Base-by-base conservation (phyloP, 2,329 filamentous ascomycete species). In the Stemphylium lycopersici region DNA sequence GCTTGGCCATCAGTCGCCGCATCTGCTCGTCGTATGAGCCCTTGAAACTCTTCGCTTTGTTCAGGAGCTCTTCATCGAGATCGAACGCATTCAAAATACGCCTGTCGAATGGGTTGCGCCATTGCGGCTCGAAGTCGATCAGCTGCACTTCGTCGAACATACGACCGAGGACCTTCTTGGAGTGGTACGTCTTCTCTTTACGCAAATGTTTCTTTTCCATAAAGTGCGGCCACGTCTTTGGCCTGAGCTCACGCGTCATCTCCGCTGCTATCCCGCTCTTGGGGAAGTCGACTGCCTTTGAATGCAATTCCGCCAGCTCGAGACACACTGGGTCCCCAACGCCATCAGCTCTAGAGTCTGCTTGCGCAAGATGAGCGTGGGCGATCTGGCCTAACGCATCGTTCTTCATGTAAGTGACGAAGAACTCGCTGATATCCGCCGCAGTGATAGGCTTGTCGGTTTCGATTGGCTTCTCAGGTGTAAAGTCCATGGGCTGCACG, bases 321-420 rank as follows among this genome's bases (percentile, higher is more conserved):
- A 95, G 76, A 65, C 84, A 98, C 53, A 83, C 86, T 0, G 78
- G 63, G 59, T 87, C 81, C 62, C 86, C 87, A 0, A 93, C 87
- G 0, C 92, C 90, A 1, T 80, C 69, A 0, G 75, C 65, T 3
- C 83, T 77, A 7, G 64, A 72, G 68, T 99, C 95, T 0, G 91
- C 88, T 66, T 84, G 85, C 1, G 87, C 93, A 15, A 96, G 78
- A 75, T 99, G 95, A 0, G 91, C 85, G 61, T 85, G 84, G 0
- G 95, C 95, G 68, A 99, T 96, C 3, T 82, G 81, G 1, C 87
- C 86, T 2, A 99, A 82, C 11, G 84, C 84, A 68, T 98, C 90
- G 61, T 96, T 93, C 77, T 96, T 95, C 85, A 98, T 93, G 66
- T 96, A 96, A 3, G 85, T 85, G 26, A 96, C 90, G 66, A 97